Evolutionary conservation across 805 yeast genomes (phyloP).

Genomic region (Yamadazyma akitaensis): DNA sequence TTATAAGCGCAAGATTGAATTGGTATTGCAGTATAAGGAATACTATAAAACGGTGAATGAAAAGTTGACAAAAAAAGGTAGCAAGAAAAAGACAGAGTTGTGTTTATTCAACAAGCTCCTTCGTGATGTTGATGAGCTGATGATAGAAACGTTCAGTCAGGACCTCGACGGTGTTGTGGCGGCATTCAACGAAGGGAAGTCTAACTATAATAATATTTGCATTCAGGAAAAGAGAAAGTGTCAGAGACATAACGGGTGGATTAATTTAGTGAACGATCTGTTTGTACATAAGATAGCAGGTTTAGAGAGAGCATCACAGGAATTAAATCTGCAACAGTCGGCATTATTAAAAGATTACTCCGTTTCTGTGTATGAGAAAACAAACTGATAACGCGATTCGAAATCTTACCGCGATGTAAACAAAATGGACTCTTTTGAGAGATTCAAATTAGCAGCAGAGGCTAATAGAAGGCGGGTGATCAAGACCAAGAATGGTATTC

Average conservation of each 20-base stretch:
- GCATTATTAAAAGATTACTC: slow-evolving; percentile 34
- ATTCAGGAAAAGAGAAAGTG: slow-evolving; percentile 55
- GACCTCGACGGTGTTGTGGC: slow-evolving; percentile 3
- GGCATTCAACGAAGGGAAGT: slow-evolving; percentile 1
- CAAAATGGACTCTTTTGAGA: slow-evolving; percentile 12
- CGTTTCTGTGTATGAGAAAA: slow-evolving; percentile 25
- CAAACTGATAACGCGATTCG: neutral
- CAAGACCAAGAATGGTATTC: neutral
- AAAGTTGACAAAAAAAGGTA: slow-evolving; percentile 15
- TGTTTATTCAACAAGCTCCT: slow-evolving; percentile 11
- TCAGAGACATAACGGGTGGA: slow-evolving; percentile 52
- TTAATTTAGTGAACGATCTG: slow-evolving; percentile 34
- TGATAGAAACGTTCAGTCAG: slow-evolving; percentile 2
- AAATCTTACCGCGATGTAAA: neutral
- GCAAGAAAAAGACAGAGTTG: slow-evolving; percentile 13
- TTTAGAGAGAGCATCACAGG: slow-evolving; percentile 31
- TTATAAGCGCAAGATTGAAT: slow-evolving; percentile 13
- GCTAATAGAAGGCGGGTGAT: slow-evolving; percentile 4
- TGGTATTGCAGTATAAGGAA: slow-evolving; percentile 33
- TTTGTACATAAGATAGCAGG: slow-evolving; percentile 26
- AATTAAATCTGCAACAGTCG: slow-evolving; percentile 24
- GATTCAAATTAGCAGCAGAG: slow-evolving; percentile 8
- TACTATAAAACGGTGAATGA: slow-evolving; percentile 38
- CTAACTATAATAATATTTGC: slow-evolving; percentile 28
- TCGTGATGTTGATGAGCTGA: slow-evolving; percentile 4